Evolutionary conservation across 495 filamentous ascomycete species (phyloP).

Genomic region (Mytilinidion resinicola): DNA sequence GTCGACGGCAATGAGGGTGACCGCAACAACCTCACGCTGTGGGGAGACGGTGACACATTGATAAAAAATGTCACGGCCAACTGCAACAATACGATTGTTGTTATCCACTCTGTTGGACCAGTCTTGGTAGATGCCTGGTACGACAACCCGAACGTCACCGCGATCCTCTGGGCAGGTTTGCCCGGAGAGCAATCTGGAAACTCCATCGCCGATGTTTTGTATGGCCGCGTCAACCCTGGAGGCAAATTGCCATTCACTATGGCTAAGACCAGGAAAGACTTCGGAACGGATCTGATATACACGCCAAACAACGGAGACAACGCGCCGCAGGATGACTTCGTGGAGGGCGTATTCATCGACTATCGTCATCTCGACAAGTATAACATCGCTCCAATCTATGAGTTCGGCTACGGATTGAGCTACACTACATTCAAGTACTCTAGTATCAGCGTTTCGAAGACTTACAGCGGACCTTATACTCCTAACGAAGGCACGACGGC

Average conservation of each 20-base stretch:
- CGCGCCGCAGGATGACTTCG: slow-evolving; percentile 74
- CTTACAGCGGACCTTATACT: slow-evolving; percentile 51
- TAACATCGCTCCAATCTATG: slow-evolving; percentile 69
- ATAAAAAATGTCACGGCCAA: slow-evolving; percentile 67
- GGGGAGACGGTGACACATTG: slow-evolving; percentile 72
- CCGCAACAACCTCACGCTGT: slow-evolving; percentile 87
- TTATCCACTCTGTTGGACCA: slow-evolving; percentile 80
- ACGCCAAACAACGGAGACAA: slow-evolving; percentile 61
- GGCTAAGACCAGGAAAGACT: slow-evolving; percentile 65
- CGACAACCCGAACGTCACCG: slow-evolving; percentile 84
- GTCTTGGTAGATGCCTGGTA: slow-evolving; percentile 74
- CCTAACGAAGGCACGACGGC: slow-evolving; percentile 62
- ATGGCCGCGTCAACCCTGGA: slow-evolving; percentile 78
- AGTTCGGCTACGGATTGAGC: slow-evolving; percentile 85
- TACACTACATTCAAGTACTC: slow-evolving; percentile 86
- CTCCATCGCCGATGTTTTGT: slow-evolving; percentile 84
- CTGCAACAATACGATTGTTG: slow-evolving; percentile 87
- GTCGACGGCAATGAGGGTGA: slow-evolving; percentile 85
- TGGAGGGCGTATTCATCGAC: slow-evolving; percentile 87
- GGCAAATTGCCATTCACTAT: slow-evolving; percentile 87
- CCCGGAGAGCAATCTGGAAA: slow-evolving; percentile 91
- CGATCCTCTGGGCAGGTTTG: slow-evolving; percentile 84
- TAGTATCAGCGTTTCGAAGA: slow-evolving; percentile 56
- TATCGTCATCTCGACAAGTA: slow-evolving; percentile 84
- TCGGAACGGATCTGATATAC: slow-evolving; percentile 69